A percentile compares a stretch with the other conserved stretches of the same genome.
These are phyloP conservation scores for Aureobasidium sp. DNA, from an alignment of 2,329 filamentous ascomycete species.

Conservation along the genomic window DNA sequence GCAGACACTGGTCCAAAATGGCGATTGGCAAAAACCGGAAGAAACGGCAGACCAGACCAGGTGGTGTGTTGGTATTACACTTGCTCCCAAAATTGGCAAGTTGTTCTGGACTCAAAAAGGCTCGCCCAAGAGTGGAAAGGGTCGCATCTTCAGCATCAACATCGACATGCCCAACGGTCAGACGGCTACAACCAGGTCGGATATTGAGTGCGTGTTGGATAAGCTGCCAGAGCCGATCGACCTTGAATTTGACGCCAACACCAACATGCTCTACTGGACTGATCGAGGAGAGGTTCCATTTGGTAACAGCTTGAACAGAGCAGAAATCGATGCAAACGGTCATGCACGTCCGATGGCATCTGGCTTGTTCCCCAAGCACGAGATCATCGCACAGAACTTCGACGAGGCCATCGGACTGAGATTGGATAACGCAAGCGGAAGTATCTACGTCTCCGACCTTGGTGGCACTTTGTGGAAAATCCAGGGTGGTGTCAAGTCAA, in stretches of 20 bases:
- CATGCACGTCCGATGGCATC: not conserved
- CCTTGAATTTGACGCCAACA: slow-evolving; percentile 43
- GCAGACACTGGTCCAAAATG: slow-evolving; percentile 32
- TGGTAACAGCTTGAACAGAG: slow-evolving; percentile 46
- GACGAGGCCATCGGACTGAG: slow-evolving; percentile 39
- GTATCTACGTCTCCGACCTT: not conserved
- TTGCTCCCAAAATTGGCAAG: slow-evolving; percentile 33
- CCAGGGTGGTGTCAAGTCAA: not conserved
- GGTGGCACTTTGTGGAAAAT: not conserved
- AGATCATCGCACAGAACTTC: slow-evolving; percentile 26
- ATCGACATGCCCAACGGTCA: slow-evolving; percentile 31
- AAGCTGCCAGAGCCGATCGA: slow-evolving; percentile 49
- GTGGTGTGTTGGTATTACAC: slow-evolving; percentile 50
- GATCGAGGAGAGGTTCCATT: slow-evolving; percentile 48
- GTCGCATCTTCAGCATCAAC: slow-evolving; percentile 46
- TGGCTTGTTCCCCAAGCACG: slow-evolving; percentile 21
- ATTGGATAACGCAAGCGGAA: not conserved
- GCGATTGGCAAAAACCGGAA: slow-evolving; percentile 28
- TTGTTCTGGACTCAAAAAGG: slow-evolving; percentile 55
- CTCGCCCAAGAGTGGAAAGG: slow-evolving; percentile 39
- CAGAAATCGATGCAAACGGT: not conserved
- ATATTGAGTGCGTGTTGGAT: slow-evolving; percentile 36
- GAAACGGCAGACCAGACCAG: slow-evolving; percentile 21
- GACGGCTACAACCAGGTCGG: slow-evolving; percentile 27
- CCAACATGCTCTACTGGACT: slow-evolving; percentile 48